Percentiles rank a stretch among this genome's conserved stretches.
Evolutionary conservation across 164 flowering plant species (phyloP).

Genomic region (Echeveria elegans): DNA sequence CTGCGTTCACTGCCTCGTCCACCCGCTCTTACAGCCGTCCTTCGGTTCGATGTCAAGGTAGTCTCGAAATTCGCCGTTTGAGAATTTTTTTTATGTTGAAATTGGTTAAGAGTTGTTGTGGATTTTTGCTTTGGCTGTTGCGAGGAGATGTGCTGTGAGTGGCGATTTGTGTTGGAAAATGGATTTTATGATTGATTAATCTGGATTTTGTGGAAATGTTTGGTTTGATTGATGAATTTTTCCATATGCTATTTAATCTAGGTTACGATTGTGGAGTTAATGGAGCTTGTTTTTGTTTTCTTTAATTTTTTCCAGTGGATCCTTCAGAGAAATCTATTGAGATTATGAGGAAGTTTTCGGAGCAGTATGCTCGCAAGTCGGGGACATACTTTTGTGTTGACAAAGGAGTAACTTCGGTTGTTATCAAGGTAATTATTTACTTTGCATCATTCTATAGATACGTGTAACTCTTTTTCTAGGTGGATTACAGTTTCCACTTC

Average conservation of each 20-base stretch:
- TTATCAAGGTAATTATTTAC: slow-evolving; percentile 57
- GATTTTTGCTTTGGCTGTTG: no score
- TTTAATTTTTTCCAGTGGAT: slow-evolving; percentile 39
- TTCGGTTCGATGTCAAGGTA: slow-evolving; percentile 44
- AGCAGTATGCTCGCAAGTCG: slow-evolving; percentile 90
- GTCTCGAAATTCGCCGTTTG: background rate
- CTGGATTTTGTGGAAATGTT: background rate
- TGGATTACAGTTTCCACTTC: background rate
- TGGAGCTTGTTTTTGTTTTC: background rate
- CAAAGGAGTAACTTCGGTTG: slow-evolving; percentile 93
- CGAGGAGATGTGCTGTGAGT: no score
- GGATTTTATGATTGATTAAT: no score
- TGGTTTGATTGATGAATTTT: background rate
- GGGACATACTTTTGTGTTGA: slow-evolving; percentile 94
- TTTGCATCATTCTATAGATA: background rate
- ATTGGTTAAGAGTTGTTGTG: no score
- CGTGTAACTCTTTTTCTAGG: background rate
- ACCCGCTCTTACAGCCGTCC: slow-evolving; percentile 18
- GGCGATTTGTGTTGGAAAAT: no score
- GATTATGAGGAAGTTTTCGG: slow-evolving; percentile 97
- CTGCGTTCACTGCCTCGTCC: slow-evolving; percentile 26
- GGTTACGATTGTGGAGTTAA: background rate
- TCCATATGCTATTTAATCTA: no score
- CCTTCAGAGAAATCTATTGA: slow-evolving; percentile 92
- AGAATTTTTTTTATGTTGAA: background rate